Evolutionary conservation across 2,329 filamentous ascomycete species (phyloP).

Genomic region (Claviceps sp.): DNA sequence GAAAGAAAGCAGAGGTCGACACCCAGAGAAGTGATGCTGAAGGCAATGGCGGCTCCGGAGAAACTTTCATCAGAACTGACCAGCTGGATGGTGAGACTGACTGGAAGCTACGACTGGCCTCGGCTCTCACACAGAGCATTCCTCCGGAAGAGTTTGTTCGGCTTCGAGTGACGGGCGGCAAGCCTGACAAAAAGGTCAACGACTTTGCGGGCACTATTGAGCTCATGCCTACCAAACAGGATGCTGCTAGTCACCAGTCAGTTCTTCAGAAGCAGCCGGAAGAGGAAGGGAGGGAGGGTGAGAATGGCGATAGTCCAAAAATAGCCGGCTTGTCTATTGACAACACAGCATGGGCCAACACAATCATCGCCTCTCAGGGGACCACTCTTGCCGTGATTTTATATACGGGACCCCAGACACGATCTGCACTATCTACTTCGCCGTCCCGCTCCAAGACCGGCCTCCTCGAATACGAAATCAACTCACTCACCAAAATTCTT

Average conservation of each 20-base stretch:
- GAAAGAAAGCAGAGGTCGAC: constrained; percentile 21
- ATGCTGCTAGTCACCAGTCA: constrained; percentile 31
- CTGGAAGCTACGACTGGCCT: constrained; percentile 89
- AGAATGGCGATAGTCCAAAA: constrained; percentile 22
- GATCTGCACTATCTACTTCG: constrained; percentile 85
- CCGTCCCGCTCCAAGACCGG: constrained; percentile 89
- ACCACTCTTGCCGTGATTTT: constrained; percentile 80
- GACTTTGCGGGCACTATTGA: constrained; percentile 88
- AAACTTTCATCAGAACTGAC: constrained; percentile 95
- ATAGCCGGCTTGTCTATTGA: constrained; percentile 77
- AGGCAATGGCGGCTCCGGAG: constrained; percentile 43
- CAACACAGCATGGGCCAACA: constrained; percentile 98
- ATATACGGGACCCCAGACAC: constrained; percentile 88
- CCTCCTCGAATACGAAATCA: constrained; percentile 89
- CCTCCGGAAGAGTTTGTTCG: constrained; percentile 57
- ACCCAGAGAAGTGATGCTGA: constrained; percentile 16
- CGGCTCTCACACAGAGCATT: constrained; percentile 71
- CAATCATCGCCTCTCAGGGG: constrained; percentile 85
- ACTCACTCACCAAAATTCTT: constrained; percentile 89
- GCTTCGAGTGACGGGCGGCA: constrained; percentile 64
- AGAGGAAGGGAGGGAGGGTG: background rate
- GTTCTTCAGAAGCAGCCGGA: constrained; percentile 16
- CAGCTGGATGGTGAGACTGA: constrained; percentile 97
- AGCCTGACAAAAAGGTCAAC: constrained; percentile 88
- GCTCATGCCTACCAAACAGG: constrained; percentile 43